phyloP scores from a whole-genome alignment of 2,329 filamentous ascomycete genomes.

The Cryphonectria nitschkei region DNA sequence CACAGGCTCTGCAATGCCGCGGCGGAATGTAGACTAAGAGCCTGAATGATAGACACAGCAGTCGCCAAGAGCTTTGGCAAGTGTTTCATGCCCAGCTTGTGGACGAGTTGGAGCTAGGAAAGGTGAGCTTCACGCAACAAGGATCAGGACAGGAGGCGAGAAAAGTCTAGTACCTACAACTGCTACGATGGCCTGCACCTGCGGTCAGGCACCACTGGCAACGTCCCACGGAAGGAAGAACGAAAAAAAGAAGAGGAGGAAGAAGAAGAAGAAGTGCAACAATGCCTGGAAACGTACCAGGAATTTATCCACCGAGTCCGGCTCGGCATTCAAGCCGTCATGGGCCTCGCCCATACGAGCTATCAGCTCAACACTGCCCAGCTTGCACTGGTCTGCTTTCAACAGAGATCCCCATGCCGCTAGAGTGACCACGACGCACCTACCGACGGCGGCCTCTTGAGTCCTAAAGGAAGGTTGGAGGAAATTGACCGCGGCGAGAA shows the following conservation, averaged over 20 bases:
- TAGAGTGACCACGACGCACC: background rate
- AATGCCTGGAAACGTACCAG: background rate
- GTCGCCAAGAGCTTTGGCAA: background rate
- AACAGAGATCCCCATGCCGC: background rate
- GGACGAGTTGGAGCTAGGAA: background rate
- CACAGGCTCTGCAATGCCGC: background rate
- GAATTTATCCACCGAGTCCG: background rate
- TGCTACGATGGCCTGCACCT: background rate
- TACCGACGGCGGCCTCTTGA: background rate
- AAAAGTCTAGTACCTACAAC: background rate
- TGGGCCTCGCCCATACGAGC: background rate
- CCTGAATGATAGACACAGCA: background rate
- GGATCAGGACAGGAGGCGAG: background rate
- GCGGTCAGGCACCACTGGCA: background rate
- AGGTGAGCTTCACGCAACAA: background rate
- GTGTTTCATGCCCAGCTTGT: background rate
- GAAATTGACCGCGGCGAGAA: background rate
- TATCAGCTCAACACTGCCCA: background rate
- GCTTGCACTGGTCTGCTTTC: background rate
- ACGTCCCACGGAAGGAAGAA: background rate
- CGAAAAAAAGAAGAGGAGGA: background rate
- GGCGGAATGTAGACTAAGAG: background rate
- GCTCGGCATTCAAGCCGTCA: background rate
- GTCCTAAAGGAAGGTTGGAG: background rate
- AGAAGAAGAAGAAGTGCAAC: background rate